Conservation (phyloP, 2,329 filamentous ascomycete species). For the Alternaria triticimaculans region DNA sequence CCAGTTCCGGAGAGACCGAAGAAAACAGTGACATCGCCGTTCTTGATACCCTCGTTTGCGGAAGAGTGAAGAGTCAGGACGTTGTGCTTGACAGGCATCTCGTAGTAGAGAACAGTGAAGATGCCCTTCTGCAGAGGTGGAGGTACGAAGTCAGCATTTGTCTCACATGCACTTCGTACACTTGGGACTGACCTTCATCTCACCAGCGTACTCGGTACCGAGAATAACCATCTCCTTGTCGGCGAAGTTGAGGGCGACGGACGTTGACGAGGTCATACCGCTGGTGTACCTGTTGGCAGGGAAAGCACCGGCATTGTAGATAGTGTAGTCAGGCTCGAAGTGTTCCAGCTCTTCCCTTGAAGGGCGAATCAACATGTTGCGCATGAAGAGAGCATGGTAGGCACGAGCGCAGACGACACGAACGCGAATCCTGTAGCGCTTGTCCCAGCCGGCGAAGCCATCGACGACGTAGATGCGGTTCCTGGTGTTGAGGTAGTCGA, state of each 20-base stretch:
- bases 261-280: constrained; percentile 98
- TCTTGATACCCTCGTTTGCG: constrained; percentile 86
- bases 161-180: too few species aligned
- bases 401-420: constrained; percentile 98
- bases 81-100: constrained; percentile 99
- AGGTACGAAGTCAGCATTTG: too few species aligned
- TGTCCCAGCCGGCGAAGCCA: constrained; percentile 97
- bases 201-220: constrained; percentile 94
- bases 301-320: constrained; percentile 99
- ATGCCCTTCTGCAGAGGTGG: constrained; percentile 58
- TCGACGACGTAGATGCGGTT: constrained; percentile 99
- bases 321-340: constrained; percentile 99
- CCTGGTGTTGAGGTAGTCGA: constrained; percentile 98
- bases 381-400: constrained; percentile 99
- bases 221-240: constrained; percentile 99
- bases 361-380: constrained; percentile 99
- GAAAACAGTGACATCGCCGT: constrained; percentile 97
- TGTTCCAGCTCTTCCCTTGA: constrained; percentile 88
- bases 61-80: constrained; percentile 98
- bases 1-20: constrained; percentile 98
- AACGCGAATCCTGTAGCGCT: constrained; percentile 96
- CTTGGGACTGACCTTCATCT: not conserved
- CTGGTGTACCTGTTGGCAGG: constrained; percentile 97
- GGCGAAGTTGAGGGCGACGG: constrained; percentile 97
- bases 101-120: constrained; percentile 99